phyloP scores from a whole-genome alignment of 108 stramenopile genomes.

The Cylindrotheca fusiformis region DNA sequence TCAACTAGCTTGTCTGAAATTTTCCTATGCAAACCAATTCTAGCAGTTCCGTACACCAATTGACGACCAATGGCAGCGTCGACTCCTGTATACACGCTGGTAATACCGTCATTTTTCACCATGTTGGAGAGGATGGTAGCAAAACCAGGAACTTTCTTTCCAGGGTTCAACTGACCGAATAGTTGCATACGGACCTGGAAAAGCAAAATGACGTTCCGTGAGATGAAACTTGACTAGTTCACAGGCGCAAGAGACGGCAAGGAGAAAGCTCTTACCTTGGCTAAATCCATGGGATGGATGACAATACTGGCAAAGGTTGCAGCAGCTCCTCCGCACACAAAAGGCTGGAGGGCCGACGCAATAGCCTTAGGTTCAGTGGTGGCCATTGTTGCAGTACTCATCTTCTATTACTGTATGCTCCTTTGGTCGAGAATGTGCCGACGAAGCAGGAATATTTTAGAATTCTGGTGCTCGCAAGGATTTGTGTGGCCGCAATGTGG shows the following conservation, averaged over 20 bases:
- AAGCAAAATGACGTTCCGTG: too few species aligned
- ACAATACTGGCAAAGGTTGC: conserved; percentile 92
- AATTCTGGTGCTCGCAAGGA: too few species aligned
- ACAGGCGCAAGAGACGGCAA: too few species aligned
- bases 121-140: conserved; percentile 67
- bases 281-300: conserved; percentile 97
- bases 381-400: background rate
- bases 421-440: too few species aligned
- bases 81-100: conserved; percentile 88
- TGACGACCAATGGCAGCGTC: conserved; percentile 97
- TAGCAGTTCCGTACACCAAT: conserved; percentile 97
- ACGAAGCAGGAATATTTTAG: too few species aligned
- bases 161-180: conserved; percentile 90
- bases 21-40: conserved; percentile 96
- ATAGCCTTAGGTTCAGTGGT: conserved; percentile 12
- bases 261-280: conserved; percentile 89
- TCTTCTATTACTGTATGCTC: background rate
- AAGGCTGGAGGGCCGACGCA: conserved; percentile 75
- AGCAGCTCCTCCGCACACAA: conserved; percentile 91
- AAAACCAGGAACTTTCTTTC: conserved; percentile 79
- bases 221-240: too few species aligned
- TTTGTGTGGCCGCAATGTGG: too few species aligned
- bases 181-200: conserved; percentile 84
- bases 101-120: conserved; percentile 77
- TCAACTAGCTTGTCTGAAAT: conserved; percentile 87